Evolutionary conservation across 345 rosid genomes (phyloP).

Genomic region (Aquilaria yunnanensis): DNA sequence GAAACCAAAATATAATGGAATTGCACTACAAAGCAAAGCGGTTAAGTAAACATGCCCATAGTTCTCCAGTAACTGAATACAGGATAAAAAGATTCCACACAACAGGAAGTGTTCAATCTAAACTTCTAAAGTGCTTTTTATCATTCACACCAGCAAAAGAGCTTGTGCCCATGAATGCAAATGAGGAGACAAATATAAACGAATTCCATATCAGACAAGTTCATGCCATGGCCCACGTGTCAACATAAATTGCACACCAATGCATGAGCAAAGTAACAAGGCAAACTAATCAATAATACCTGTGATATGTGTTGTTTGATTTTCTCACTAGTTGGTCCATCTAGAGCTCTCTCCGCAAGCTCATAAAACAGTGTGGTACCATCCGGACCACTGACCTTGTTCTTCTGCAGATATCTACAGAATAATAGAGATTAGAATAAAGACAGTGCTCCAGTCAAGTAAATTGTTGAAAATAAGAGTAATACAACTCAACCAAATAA

Average conservation of each 20-base stretch:
- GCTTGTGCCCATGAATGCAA: neutral
- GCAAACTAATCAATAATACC: constrained; percentile 29
- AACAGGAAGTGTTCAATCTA: neutral
- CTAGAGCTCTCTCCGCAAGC: constrained; percentile 94
- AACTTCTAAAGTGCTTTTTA: too few species aligned
- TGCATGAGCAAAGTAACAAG: neutral
- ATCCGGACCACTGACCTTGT: constrained; percentile 78
- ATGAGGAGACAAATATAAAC: neutral
- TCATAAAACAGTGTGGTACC: constrained; percentile 62
- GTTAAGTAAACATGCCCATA: too few species aligned
- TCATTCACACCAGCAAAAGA: too few species aligned
- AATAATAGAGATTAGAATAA: neutral
- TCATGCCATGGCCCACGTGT: neutral
- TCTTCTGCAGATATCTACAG: constrained; percentile 77
- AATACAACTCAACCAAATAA: too few species aligned
- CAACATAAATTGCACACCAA: neutral
- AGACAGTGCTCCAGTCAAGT: neutral
- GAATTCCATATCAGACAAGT: neutral
- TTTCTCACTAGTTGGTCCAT: constrained; percentile 48
- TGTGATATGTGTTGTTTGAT: constrained; percentile 70
- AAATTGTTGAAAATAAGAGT: constrained; percentile 4
- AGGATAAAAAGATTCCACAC: neutral
- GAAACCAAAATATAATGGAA: too few species aligned
- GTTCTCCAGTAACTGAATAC: too few species aligned
- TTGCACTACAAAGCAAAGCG: too few species aligned